Percentiles rank a stretch among this genome's conserved stretches.
phyloP scores from a whole-genome alignment of 2,329 filamentous ascomycete genomes.

The Paraconiothyrium sp. region DNA sequence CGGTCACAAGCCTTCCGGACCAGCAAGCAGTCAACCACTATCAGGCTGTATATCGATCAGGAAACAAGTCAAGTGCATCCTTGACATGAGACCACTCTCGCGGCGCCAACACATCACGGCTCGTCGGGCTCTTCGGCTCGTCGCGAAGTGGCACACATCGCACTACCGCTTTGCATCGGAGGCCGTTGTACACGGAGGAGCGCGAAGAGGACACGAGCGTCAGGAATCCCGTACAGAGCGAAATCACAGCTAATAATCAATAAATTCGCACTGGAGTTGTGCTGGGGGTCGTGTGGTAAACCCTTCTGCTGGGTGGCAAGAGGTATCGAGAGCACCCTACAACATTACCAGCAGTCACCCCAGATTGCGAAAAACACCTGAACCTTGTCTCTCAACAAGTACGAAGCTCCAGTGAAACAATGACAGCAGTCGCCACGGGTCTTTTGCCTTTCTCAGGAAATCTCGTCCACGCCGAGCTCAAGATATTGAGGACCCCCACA shows the following conservation, averaged over 20 bases:
- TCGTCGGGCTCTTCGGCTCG: slow-evolving; percentile 15
- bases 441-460: slow-evolving; percentile 32
- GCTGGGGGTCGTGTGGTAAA: not conserved
- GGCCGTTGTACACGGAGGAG: not conserved
- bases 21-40: not conserved
- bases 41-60: not conserved
- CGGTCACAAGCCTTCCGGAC: not conserved
- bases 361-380: too few relatives aligned
- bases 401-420: not conserved
- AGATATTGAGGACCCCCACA: slow-evolving; percentile 36
- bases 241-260: not conserved
- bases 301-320: not conserved
- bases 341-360: not conserved
- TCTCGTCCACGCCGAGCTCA: slow-evolving; percentile 22
- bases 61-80: not conserved
- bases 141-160: slow-evolving; percentile 7
- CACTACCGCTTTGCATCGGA: not conserved
- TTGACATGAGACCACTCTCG: not conserved
- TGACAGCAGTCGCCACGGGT: slow-evolving; percentile 22
- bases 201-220: not conserved
- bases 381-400: not conserved
- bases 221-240: not conserved
- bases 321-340: not conserved
- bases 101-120: slow-evolving; percentile 13
- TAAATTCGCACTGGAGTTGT: not conserved